Evolutionary conservation across 768 basidiomycete species (phyloP).

Genomic region (Lentinula edodes): DNA sequence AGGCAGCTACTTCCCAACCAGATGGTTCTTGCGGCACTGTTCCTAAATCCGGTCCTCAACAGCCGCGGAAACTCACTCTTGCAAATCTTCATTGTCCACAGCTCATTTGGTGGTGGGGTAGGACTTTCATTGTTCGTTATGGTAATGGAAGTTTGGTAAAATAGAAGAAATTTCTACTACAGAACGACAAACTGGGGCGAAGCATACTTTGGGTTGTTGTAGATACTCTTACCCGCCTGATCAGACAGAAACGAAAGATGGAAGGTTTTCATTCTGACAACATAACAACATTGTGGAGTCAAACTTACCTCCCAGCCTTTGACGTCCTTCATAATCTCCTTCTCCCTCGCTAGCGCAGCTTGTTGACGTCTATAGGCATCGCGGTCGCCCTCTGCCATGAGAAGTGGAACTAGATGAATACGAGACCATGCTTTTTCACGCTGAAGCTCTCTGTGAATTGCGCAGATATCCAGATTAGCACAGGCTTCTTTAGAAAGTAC

Average conservation of each 20-base stretch:
- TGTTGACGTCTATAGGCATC: constrained; percentile 77
- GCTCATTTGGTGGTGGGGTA: neutral
- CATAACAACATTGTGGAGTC: constrained; percentile 2
- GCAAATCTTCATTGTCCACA: neutral
- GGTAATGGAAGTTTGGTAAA: neutral
- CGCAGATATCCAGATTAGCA: constrained; percentile 20
- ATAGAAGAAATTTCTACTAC: constrained; percentile 9
- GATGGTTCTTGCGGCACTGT: neutral
- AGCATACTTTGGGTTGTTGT: constrained; percentile 72
- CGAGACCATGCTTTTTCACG: constrained; percentile 95
- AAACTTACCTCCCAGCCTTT: constrained; percentile 80
- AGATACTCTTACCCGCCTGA: constrained; percentile 83
- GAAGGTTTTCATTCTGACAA: neutral
- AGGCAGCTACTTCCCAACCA: neutral
- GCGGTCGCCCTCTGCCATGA: constrained; percentile 92
- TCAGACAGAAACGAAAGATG: neutral
- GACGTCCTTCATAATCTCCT: constrained; percentile 93
- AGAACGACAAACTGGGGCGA: constrained; percentile 31
- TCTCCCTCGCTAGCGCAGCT: constrained; percentile 74
- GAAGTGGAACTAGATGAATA: constrained; percentile 87
- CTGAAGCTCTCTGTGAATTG: constrained; percentile 71
- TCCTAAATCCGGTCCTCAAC: constrained; percentile 1
- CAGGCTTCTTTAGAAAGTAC: constrained; percentile 25
- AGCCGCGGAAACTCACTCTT: neutral
- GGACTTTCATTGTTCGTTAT: no score